A percentile compares a stretch with the other conserved stretches of the same genome.
Conservation (phyloP, 208 protist genomes). For the Herpetomonas muscarum region DNA sequence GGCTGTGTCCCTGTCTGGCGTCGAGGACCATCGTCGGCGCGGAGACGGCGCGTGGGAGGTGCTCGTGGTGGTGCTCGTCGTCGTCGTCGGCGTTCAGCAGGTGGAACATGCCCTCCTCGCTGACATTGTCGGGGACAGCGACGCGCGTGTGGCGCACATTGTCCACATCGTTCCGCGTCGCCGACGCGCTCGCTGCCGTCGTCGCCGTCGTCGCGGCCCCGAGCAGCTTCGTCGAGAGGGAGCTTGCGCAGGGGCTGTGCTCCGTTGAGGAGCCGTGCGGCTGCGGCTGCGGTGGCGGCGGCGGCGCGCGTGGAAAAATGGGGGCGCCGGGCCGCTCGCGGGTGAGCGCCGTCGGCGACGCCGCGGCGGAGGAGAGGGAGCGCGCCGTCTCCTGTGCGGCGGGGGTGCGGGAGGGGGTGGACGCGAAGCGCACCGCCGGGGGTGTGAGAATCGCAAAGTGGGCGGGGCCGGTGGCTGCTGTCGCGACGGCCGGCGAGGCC, state of each 20-base stretch:
- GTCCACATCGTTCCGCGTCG: background rate
- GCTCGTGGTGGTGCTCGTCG: slow-evolving; percentile 27
- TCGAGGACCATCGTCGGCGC: too few relatives aligned
- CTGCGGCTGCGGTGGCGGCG: background rate
- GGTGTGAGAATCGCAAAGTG: too few relatives aligned
- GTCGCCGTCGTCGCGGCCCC: too few relatives aligned
- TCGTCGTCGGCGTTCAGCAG: slow-evolving; percentile 40
- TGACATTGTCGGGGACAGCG: slow-evolving; percentile 39
- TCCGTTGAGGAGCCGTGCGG: background rate
- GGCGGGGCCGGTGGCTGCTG: background rate
- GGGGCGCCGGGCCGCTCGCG: too few relatives aligned
- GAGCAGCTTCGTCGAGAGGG: background rate
- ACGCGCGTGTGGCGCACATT: slow-evolving; percentile 52
- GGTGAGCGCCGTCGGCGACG: too few relatives aligned
- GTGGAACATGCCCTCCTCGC: slow-evolving; percentile 40
- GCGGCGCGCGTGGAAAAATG: background rate
- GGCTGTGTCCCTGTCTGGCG: background rate
- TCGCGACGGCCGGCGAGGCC: background rate
- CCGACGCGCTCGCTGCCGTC: background rate
- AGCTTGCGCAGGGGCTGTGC: too few relatives aligned
- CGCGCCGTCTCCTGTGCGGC: too few relatives aligned
- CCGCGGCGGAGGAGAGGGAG: too few relatives aligned
- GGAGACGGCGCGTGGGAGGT: slow-evolving; percentile 14
- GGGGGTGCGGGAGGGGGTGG: background rate
- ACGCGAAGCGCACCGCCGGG: too few relatives aligned